Evolutionary conservation across 1,139 yeast species (phyloP).

Genomic region (Kazachstania sp.): DNA sequence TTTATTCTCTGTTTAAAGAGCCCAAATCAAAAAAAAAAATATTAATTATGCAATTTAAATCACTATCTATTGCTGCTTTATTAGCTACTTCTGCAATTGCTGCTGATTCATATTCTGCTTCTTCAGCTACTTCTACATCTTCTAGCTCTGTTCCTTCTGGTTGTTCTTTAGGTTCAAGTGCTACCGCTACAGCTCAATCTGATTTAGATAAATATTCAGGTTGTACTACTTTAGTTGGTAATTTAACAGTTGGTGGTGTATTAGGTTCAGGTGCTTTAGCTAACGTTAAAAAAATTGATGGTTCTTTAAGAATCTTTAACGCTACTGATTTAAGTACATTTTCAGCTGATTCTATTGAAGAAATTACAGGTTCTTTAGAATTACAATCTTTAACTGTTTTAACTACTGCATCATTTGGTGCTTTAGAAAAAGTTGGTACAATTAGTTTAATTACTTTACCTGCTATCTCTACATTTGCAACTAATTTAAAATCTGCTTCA

Average conservation of each 20-base stretch:
- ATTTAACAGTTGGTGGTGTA: conserved; percentile 57
- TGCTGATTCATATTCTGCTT: conserved; percentile 14
- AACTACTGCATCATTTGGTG: conserved; percentile 63
- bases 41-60: conserved; percentile 49
- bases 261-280: conserved; percentile 50
- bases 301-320: conserved; percentile 60
- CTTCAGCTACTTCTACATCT: conserved; percentile 12
- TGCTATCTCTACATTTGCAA: conserved; percentile 52
- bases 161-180: conserved; percentile 40
- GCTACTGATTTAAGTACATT: conserved; percentile 55
- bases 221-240: conserved; percentile 78
- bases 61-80: conserved; percentile 24
- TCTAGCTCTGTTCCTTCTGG: conserved; percentile 29
- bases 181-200: conserved; percentile 68
- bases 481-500: conserved; percentile 68
- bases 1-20: neutral
- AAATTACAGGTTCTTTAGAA: conserved; percentile 62
- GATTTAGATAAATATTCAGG: conserved; percentile 65
- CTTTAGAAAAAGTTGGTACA: conserved; percentile 71
- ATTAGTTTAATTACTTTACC: conserved; percentile 78
- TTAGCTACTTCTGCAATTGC: conserved; percentile 41
- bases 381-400: conserved; percentile 62
- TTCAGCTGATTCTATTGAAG: conserved; percentile 69
- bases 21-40: neutral
- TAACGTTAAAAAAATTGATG: conserved; percentile 62